Percentiles rank a stretch among this genome's conserved stretches.
Evolutionary conservation across 805 yeast species (phyloP).

Genomic region (Scheffersomyces coipomensis): DNA sequence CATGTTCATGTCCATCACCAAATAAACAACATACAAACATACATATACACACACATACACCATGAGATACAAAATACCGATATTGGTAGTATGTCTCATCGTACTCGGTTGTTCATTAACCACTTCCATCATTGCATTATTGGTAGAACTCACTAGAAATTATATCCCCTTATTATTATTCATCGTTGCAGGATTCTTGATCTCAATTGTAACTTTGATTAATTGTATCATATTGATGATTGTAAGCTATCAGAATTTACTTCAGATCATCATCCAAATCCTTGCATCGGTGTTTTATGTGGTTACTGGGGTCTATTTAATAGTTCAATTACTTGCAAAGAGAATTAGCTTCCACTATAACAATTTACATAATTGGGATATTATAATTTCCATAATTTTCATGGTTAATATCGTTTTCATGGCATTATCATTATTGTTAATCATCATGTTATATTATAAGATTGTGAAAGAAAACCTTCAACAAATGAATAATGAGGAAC

Average conservation of each 20-base stretch:
- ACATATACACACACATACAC: too few relatives aligned
- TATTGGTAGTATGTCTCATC: neutral
- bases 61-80: neutral
- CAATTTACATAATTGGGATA: constrained; percentile 2
- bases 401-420: constrained; percentile 9
- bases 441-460: neutral
- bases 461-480: neutral
- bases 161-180: neutral
- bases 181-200: neutral
- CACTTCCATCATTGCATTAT: neutral
- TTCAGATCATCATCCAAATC: constrained; percentile 5
- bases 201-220: neutral
- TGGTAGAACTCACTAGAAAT: neutral
- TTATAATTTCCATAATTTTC: constrained; percentile 6
- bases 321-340: constrained; percentile 2
- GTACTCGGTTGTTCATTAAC: neutral
- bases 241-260: neutral
- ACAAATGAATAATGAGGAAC: neutral
- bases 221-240: neutral
- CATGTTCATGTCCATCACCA: too few relatives aligned
- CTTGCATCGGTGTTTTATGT: constrained; percentile 7
- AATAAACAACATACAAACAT: too few relatives aligned
- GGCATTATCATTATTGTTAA: constrained; percentile 5
- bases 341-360: neutral
- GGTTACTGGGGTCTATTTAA: constrained; percentile 9